A percentile compares a stretch with the other conserved stretches of the same genome.
These are phyloP conservation scores for Boechera divaricarpa DNA, from an alignment of 345 rosid species.

Conservation along the genomic window DNA sequence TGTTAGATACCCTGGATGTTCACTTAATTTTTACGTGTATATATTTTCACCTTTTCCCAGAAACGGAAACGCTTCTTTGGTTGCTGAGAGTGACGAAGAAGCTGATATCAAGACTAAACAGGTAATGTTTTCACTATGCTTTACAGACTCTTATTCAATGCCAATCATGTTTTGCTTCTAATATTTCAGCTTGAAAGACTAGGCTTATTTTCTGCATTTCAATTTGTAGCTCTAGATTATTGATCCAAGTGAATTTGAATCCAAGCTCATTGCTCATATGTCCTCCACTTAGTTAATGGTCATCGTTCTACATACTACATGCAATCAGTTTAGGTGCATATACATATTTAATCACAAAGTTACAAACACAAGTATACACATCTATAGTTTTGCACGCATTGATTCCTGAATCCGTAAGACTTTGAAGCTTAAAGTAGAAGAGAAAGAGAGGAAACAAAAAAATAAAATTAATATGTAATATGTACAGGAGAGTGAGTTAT, in stretches of 20 bases:
- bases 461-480: background rate
- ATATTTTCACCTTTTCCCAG: conserved; percentile 34
- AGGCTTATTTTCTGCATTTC: conserved; percentile 11
- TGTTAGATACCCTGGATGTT: conserved; percentile 3
- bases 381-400: background rate
- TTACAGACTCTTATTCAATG: background rate
- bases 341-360: background rate
- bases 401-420: background rate
- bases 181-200: background rate
- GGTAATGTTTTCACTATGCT: conserved; percentile 47
- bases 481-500: conserved; percentile 73
- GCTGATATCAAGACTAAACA: conserved; percentile 62
- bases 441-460: background rate
- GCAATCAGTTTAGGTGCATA: conserved; percentile 13
- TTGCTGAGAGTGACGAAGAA: conserved; percentile 52
- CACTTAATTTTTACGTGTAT: background rate
- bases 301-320: background rate
- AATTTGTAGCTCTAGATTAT: background rate
- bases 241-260: conserved; percentile 15
- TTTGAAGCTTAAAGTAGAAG: conserved; percentile 2
- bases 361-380: conserved; percentile 3
- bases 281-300: background rate
- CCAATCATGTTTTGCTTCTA: background rate
- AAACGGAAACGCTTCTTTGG: conserved; percentile 52
- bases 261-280: background rate